Base-by-base conservation (phyloP, 495 filamentous ascomycete genomes). In the Alectoria sarmentosa region DNA sequence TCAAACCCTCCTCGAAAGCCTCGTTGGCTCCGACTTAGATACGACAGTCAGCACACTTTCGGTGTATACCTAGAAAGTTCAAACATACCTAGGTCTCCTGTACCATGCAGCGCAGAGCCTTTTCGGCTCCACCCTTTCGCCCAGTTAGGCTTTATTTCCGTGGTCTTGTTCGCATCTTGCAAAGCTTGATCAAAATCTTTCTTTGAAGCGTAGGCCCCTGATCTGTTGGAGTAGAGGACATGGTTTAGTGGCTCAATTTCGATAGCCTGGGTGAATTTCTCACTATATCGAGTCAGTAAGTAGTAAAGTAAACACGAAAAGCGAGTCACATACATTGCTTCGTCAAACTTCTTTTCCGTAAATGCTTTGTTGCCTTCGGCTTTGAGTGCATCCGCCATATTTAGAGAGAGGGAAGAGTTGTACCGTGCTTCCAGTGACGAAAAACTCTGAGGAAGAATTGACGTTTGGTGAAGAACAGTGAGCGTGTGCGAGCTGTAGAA, bases 281-380 rank as follows among this genome's bases (percentile, higher is more conserved):
- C 88, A 74, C 92, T 96, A 67, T 41, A n/a, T 34, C 28, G 4
- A 54, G 30, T 66, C 7, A 62, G 67, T 67, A 56, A 21, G n/a
- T 1, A 39, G 19, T n/a, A 58, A 19, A 36, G 30, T 11, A n/a
- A 4, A 32, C 15, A 23, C 13, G 44, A 55, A 26, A 36, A 23
- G 60, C 5, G 19, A 11, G 36, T 64, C 67, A 83, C 89, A 75
- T 86, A 98, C 94, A 97, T 86, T 68, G 94, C 93, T 75, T 92
- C 92, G 69, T 92, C 82, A 72, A 96, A 98, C 72, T 97, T 90
- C 82, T 98, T 98, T 58, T 88, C 91, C 66, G 90, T 86, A 74
- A 98, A 98, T 77, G 94, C 92, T 78, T 96, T 95, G 80, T 98
- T 98, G 81, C 94, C 94, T 74, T 92, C 87, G 67, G 92, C 90